Percentiles rank a stretch among this genome's conserved stretches.
Conservation (phyloP, 176 grass and related monocot species). For the Aegilops speltoides region DNA sequence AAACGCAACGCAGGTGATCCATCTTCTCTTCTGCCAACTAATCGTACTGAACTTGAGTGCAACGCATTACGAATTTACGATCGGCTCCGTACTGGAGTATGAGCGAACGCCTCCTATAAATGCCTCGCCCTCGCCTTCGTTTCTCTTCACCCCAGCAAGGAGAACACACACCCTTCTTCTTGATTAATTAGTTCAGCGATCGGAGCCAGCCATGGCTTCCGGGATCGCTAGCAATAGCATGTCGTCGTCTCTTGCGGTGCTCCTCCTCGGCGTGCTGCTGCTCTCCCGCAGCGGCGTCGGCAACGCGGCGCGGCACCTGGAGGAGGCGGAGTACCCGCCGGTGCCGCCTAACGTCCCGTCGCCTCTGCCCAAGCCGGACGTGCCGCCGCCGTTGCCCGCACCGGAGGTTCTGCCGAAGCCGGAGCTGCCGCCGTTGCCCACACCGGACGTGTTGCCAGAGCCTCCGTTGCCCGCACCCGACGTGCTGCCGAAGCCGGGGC, state of each 20-base stretch:
- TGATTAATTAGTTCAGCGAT: neutral
- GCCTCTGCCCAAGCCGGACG: slow-evolving; percentile 1
- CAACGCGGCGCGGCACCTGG: slow-evolving; percentile 9
- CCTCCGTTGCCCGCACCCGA: neutral
- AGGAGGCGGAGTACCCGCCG: neutral
- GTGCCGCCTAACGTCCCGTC: neutral
- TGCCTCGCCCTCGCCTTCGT: neutral
- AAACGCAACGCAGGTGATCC: neutral
- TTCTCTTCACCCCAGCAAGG: neutral
- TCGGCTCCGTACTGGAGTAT: neutral
- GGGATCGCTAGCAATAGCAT: neutral
- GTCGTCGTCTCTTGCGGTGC: neutral
- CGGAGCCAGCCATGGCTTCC: slow-evolving; percentile 20
- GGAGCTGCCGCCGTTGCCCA: neutral
- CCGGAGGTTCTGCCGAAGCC: neutral
- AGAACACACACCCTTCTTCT: neutral
- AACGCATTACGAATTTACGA: neutral
- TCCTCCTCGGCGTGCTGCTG: slow-evolving; percentile 13
- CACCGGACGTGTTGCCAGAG: too few relatives aligned
- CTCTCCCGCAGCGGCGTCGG: slow-evolving; percentile 8
- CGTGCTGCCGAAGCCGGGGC: neutral
- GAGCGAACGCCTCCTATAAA: slow-evolving; percentile 29
- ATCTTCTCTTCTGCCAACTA: neutral
- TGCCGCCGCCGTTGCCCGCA: neutral
- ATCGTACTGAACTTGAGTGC: neutral